phyloP scores from a whole-genome alignment of 768 basidiomycete genomes.

The Vishniacozyma victoriae region DNA sequence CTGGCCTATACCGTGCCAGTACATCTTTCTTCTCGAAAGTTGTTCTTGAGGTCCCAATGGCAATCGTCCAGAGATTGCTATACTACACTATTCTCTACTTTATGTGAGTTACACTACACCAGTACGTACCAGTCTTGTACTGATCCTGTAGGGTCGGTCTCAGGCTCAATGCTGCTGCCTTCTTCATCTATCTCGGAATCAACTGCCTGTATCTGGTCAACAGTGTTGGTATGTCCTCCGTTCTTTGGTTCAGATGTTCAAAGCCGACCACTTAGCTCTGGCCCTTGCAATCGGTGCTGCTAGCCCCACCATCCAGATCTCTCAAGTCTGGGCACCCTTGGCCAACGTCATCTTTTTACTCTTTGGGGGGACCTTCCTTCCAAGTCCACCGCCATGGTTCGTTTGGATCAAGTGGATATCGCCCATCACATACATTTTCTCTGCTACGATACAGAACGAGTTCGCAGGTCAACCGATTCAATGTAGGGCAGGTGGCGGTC shows the following conservation, averaged over 20 bases:
- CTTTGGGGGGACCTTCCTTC: slow-evolving; percentile 9
- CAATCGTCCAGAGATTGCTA: too few relatives aligned
- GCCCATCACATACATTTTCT: too few relatives aligned
- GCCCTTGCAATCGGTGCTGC: slow-evolving; percentile 8
- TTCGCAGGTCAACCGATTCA: too few relatives aligned
- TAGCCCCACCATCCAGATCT: slow-evolving; percentile 9
- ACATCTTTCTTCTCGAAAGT: too few relatives aligned
- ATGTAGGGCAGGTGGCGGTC: too few relatives aligned
- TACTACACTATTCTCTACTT: too few relatives aligned
- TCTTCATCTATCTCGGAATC: slow-evolving; percentile 12
- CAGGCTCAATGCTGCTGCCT: not conserved
- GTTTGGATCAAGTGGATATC: slow-evolving; percentile 6
- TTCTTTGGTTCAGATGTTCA: too few relatives aligned
- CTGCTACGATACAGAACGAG: too few relatives aligned
- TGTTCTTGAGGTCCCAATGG: too few relatives aligned
- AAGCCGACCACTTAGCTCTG: not conserved
- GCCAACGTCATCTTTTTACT: slow-evolving; percentile 14
- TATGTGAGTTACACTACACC: slow-evolving; percentile 5
- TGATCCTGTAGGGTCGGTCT: slow-evolving; percentile 7
- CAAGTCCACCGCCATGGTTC: slow-evolving; percentile 9
- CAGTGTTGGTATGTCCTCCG: slow-evolving; percentile 1
- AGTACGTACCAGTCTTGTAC: not conserved
- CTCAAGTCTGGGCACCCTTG: slow-evolving; percentile 7
- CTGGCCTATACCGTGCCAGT: too few relatives aligned
- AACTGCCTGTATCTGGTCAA: slow-evolving; percentile 5